Conservation (phyloP, 164 flowering plant genomes). For the Vitis amurensis region DNA sequence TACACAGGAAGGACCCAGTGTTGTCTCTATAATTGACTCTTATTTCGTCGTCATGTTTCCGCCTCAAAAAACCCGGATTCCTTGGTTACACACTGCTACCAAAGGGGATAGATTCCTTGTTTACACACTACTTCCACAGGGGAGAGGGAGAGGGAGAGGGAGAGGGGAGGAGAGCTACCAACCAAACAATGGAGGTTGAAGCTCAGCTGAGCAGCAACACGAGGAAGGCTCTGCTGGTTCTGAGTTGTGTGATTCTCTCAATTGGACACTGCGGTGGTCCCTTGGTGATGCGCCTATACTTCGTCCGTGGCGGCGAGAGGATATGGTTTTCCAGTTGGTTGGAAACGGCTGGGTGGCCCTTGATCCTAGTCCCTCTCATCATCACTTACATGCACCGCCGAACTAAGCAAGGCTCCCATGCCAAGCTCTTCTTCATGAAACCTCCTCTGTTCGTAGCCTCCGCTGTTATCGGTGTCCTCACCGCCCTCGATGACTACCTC, state of each 20-base stretch:
- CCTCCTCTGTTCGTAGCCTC: constrained; percentile 26
- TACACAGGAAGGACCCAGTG: no score
- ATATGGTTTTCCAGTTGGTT: constrained; percentile 56
- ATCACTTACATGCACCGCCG: constrained; percentile 29
- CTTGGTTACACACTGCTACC: no score
- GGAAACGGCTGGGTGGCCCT: constrained; percentile 54
- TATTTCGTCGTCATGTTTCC: no score
- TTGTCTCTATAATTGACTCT: no score
- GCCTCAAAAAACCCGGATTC: no score
- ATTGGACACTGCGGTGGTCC: constrained; percentile 59
- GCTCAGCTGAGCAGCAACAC: background rate
- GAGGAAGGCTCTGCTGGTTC: constrained; percentile 22
- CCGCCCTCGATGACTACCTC: constrained; percentile 48
- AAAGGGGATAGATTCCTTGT: no score
- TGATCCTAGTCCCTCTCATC: constrained; percentile 45
- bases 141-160: no score
- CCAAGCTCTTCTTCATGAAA: constrained; percentile 28
- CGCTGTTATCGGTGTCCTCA: constrained; percentile 39
- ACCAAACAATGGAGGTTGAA: background rate
- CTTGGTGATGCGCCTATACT: constrained; percentile 55
- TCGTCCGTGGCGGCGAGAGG: constrained; percentile 56
- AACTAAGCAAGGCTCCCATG: background rate
- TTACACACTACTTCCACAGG: background rate
- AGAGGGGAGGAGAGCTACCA: background rate
- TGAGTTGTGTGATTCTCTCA: constrained; percentile 32